A percentile compares a stretch with the other conserved stretches of the same genome.
Evolutionary conservation across 1,139 yeast genomes (phyloP).

Genomic region (Trichomonascaceae sp.): DNA sequence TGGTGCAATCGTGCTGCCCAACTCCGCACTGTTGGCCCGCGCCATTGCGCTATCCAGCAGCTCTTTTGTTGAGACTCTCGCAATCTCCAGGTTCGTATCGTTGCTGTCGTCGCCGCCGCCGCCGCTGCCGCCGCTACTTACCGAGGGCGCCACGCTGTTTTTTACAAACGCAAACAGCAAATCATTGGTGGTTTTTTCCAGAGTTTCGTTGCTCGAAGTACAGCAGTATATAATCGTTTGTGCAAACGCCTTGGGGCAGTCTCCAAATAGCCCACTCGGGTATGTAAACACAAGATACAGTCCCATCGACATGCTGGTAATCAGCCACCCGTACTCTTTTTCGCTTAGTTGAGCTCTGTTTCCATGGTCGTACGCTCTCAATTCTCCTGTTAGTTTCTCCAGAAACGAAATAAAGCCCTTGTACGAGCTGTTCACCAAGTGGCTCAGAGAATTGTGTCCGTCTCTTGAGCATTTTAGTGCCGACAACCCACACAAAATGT

Average conservation of each 20-base stretch:
- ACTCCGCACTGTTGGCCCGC: neutral
- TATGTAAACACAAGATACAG: conserved; percentile 9
- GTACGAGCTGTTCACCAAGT: too few relatives aligned
- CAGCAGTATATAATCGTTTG: conserved; percentile 9
- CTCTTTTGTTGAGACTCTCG: neutral
- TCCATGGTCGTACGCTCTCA: too few relatives aligned
- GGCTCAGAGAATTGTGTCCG: too few relatives aligned
- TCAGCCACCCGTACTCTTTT: neutral
- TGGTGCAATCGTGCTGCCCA: neutral
- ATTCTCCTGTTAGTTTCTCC: too few relatives aligned
- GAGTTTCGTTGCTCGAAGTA: conserved; percentile 8
- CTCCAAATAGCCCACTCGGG: conserved; percentile 3
- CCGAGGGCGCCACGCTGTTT: neutral
- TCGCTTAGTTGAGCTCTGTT: too few relatives aligned
- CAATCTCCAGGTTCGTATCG: neutral
- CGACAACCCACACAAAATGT: too few relatives aligned
- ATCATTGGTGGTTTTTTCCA: conserved; percentile 8
- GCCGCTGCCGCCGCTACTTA: too few relatives aligned
- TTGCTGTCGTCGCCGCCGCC: neutral
- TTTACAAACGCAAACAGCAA: conserved; percentile 9
- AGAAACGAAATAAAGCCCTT: too few relatives aligned
- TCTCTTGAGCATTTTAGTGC: too few relatives aligned
- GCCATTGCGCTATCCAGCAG: neutral
- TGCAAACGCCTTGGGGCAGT: conserved; percentile 7
- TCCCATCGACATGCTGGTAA: conserved; percentile 6